Conservation (phyloP, 2,329 filamentous ascomycete genomes). For the Ophiostoma piceae region DNA sequence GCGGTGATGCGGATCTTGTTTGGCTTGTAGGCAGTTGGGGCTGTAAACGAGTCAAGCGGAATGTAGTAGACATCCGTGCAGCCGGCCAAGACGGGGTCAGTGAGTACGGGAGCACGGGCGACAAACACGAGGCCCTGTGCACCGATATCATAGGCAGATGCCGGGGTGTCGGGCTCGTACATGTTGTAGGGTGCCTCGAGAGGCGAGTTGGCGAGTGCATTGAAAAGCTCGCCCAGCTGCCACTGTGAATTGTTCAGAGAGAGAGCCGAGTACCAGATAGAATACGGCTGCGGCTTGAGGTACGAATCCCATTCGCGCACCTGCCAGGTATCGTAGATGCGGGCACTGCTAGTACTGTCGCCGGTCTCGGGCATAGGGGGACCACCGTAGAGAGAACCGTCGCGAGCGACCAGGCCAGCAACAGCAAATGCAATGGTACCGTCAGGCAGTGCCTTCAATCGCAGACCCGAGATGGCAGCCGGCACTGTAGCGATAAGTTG, state of each 20-base stretch:
- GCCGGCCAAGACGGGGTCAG: constrained; percentile 23
- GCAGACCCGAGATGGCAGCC: constrained; percentile 34
- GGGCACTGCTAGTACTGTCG: constrained; percentile 30
- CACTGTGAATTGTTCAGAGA: constrained; percentile 28
- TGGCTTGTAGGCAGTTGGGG: constrained; percentile 27
- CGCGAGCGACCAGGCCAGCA: constrained; percentile 33
- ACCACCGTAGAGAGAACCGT: constrained; percentile 32
- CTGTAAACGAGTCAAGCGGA: constrained; percentile 34
- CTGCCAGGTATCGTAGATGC: constrained; percentile 35
- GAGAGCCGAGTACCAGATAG: constrained; percentile 36
- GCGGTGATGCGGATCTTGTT: constrained; percentile 14
- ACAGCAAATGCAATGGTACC: constrained; percentile 37
- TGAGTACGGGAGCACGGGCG: constrained; percentile 28
- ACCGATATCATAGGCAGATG: constrained; percentile 34
- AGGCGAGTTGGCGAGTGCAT: constrained; percentile 32
- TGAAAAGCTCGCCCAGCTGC: constrained; percentile 33
- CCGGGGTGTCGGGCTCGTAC: constrained; percentile 29
- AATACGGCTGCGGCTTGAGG: constrained; percentile 32
- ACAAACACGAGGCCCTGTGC: constrained; percentile 36
- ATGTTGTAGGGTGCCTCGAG: constrained; percentile 34
- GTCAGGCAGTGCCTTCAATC: constrained; percentile 34
- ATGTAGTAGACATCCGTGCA: constrained; percentile 35
- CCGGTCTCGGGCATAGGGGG: constrained; percentile 29
- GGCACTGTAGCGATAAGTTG: constrained; percentile 28
- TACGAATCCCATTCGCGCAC: constrained; percentile 36